These are phyloP conservation scores for Orbilia brochopaga DNA, from an alignment of 2,329 filamentous ascomycete species.

Conservation along the genomic window DNA sequence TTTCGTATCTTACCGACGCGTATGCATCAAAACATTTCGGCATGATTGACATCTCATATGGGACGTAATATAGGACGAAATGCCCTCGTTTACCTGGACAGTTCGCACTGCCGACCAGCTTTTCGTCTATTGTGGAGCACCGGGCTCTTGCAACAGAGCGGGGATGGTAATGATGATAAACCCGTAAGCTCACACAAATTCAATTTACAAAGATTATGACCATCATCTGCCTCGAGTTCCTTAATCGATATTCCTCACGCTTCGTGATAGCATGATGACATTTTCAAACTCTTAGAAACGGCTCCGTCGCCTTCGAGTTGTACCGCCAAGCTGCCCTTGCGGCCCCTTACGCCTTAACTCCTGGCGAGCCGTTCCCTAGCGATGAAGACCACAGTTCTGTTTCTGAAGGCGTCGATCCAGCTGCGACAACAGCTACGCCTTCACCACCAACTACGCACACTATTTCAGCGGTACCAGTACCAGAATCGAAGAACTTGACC, in stretches of 20 bases:
- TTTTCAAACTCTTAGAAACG: conserved; percentile 57
- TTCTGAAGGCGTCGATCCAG: not conserved
- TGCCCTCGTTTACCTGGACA: conserved; percentile 58
- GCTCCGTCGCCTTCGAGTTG: conserved; percentile 61
- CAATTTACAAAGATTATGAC: conserved; percentile 53
- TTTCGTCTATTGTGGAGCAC: conserved; percentile 74
- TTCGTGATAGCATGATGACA: not conserved
- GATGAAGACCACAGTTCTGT: conserved; percentile 15
- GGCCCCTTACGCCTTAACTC: conserved; percentile 64
- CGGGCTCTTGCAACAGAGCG: conserved; percentile 68
- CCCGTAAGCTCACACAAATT: conserved; percentile 60
- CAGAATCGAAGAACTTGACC: conserved; percentile 58
- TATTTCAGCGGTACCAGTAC: not conserved
- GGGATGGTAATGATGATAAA: conserved; percentile 81
- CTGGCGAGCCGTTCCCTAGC: conserved; percentile 65
- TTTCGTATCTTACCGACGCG: not conserved
- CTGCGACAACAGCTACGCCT: not conserved
- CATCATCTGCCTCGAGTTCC: too few relatives aligned
- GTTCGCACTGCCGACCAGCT: conserved; percentile 68
- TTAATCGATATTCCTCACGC: too few relatives aligned
- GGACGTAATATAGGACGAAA: conserved; percentile 43
- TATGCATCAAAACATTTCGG: too few relatives aligned
- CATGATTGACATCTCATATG: too few relatives aligned
- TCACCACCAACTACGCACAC: not conserved
- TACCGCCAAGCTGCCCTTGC: conserved; percentile 62